Conservation (phyloP, 73 alveolate genomes). For the Stentor roeselii region DNA sequence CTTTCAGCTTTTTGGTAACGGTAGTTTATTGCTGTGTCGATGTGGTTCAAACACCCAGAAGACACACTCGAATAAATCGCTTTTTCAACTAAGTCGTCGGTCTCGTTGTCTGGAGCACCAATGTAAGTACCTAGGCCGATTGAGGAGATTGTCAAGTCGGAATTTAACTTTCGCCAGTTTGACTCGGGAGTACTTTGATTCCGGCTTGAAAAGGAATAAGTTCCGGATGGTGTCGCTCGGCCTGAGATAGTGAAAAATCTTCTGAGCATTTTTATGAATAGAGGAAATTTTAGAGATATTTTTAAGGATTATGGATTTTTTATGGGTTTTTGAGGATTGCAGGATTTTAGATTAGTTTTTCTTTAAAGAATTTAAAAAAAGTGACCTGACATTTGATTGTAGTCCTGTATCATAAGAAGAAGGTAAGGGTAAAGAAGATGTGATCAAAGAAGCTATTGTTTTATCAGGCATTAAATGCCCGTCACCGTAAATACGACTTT, state of each 20-base stretch:
- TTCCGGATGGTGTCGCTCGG: background rate
- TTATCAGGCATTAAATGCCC: background rate
- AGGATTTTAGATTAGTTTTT: background rate
- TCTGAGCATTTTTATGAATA: constrained; percentile 5
- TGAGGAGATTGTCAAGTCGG: constrained; percentile 49
- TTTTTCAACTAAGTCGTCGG: constrained; percentile 67
- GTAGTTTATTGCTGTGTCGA: constrained; percentile 89
- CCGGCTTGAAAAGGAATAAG: background rate
- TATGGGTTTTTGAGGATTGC: too few species aligned
- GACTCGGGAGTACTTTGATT: background rate
- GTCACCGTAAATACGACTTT: background rate
- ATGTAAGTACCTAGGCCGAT: constrained; percentile 83
- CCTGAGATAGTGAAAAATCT: background rate
- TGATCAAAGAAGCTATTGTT: background rate
- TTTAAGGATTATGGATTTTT: too few species aligned
- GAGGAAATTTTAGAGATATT: too few species aligned
- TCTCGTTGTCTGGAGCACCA: constrained; percentile 85
- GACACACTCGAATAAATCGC: constrained; percentile 56
- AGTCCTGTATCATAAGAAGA: background rate
- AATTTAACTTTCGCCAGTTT: background rate
- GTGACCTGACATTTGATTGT: background rate
- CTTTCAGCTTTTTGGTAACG: constrained; percentile 87
- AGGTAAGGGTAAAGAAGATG: background rate
- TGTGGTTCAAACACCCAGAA: constrained; percentile 78
- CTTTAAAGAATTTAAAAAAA: background rate